Conservation (phyloP, 768 basidiomycete species). For the Mycena polygramma region DNA sequence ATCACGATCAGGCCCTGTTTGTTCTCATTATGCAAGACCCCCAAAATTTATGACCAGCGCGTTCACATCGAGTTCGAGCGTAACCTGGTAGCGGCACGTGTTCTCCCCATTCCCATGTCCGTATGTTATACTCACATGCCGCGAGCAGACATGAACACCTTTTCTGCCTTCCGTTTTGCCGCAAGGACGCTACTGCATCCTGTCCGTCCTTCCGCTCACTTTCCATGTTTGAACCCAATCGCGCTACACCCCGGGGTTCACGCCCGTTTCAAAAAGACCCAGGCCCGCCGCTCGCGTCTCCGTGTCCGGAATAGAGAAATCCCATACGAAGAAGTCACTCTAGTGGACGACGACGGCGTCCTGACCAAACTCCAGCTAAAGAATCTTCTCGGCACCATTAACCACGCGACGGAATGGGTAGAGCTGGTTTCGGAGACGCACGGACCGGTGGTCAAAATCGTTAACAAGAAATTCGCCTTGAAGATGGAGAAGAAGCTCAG, state of each 20-base stretch:
- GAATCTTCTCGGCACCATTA: conserved; percentile 59
- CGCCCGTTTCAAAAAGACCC: conserved; percentile 32
- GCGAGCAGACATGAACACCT: conserved; percentile 36
- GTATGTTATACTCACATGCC: background rate
- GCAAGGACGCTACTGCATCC: conserved; percentile 31
- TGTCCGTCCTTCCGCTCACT: conserved; percentile 1
- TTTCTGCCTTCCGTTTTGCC: conserved; percentile 37
- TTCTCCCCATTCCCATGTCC: too few relatives aligned
- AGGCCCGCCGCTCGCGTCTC: background rate
- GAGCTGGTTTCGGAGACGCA: conserved; percentile 68
- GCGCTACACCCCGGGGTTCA: conserved; percentile 9
- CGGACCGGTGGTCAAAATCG: conserved; percentile 71
- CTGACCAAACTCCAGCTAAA: conserved; percentile 54
- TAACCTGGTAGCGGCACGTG: background rate
- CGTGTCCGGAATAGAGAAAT: conserved; percentile 57
- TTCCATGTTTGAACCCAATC: conserved; percentile 10
- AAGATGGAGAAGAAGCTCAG: conserved; percentile 54
- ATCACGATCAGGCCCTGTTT: background rate
- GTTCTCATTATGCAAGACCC: background rate
- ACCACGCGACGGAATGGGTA: conserved; percentile 58
- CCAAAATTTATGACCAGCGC: background rate
- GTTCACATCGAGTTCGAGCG: background rate
- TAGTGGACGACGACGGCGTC: conserved; percentile 62
- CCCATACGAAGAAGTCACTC: conserved; percentile 53
- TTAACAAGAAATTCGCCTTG: conserved; percentile 59